A percentile compares a stretch with the other conserved stretches of the same genome.
These are phyloP conservation scores for Diaporthe citri DNA, from an alignment of 2,329 filamentous ascomycete species.

Conservation along the genomic window DNA sequence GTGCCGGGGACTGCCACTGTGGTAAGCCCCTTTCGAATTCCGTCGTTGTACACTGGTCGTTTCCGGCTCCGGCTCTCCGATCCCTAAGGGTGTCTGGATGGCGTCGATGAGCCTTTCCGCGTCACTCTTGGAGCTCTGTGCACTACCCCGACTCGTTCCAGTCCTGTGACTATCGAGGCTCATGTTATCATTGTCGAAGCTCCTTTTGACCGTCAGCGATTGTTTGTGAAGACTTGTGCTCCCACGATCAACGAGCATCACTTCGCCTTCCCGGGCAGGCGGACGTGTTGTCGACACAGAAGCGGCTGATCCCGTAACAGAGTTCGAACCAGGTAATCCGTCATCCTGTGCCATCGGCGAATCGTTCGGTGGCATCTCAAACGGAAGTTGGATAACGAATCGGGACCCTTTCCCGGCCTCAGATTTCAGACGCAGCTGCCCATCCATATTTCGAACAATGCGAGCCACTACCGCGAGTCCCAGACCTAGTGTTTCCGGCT, in stretches of 20 bases:
- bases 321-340: conserved; percentile 1
- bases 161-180: conserved; percentile 58
- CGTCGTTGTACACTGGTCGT: conserved; percentile 31
- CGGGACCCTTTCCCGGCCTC: conserved; percentile 85
- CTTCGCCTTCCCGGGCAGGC: conserved; percentile 61
- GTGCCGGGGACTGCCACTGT: neutral
- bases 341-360: conserved; percentile 10
- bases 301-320: conserved; percentile 44
- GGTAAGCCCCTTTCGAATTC: conserved; percentile 37
- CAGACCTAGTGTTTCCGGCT: conserved; percentile 73
- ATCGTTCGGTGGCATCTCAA: conserved; percentile 66
- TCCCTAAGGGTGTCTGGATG: conserved; percentile 70
- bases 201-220: conserved; percentile 47
- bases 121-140: conserved; percentile 68
- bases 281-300: conserved; percentile 50
- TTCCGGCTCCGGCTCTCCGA: conserved; percentile 54
- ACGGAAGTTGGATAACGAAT: conserved; percentile 84
- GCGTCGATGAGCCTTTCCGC: conserved; percentile 80
- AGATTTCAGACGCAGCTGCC: conserved; percentile 86
- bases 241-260: conserved; percentile 70
- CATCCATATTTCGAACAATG: conserved; percentile 90
- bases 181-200: conserved; percentile 53
- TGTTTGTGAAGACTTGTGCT: conserved; percentile 44
- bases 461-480: conserved; percentile 91
- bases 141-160: conserved; percentile 63